A percentile compares a stretch with the other conserved stretches of the same genome.
These are phyloP conservation scores for Silybum marianum DNA, from an alignment of 129 eudicot species.

Conservation along the genomic window DNA sequence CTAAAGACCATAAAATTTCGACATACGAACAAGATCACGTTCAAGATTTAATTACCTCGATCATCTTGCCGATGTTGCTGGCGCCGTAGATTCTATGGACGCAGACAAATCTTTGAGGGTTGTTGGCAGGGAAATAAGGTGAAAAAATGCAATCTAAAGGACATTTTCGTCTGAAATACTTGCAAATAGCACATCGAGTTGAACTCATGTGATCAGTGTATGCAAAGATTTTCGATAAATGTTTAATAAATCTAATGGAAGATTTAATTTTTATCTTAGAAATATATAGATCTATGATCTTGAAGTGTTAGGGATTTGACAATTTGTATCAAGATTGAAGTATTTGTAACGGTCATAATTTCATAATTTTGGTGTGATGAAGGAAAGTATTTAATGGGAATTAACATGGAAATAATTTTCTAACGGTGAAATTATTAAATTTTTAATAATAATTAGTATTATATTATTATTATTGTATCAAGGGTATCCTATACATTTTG, in stretches of 20 bases:
- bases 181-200: conserved; percentile 49
- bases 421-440: background rate
- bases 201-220: conserved; percentile 29
- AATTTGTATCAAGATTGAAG: background rate
- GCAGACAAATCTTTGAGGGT: conserved; percentile 42
- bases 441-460: no score
- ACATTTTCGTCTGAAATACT: conserved; percentile 49
- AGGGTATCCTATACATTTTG: no score
- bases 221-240: background rate
- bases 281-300: background rate
- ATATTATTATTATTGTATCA: no score
- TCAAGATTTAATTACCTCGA: conserved; percentile 40
- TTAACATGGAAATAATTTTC: background rate
- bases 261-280: background rate
- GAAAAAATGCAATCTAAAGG: conserved; percentile 46
- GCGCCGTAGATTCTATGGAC: conserved; percentile 55
- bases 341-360: conserved; percentile 29
- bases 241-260: conserved; percentile 20
- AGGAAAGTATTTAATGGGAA: conserved; percentile 19
- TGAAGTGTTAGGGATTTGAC: background rate
- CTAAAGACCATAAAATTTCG: background rate
- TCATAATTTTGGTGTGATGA: background rate
- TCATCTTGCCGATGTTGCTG: conserved; percentile 42
- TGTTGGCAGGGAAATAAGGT: conserved; percentile 41
- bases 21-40: background rate